These are phyloP conservation scores for Tetracladium setigerum DNA, from an alignment of 495 filamentous ascomycete species.

Conservation along the genomic window DNA sequence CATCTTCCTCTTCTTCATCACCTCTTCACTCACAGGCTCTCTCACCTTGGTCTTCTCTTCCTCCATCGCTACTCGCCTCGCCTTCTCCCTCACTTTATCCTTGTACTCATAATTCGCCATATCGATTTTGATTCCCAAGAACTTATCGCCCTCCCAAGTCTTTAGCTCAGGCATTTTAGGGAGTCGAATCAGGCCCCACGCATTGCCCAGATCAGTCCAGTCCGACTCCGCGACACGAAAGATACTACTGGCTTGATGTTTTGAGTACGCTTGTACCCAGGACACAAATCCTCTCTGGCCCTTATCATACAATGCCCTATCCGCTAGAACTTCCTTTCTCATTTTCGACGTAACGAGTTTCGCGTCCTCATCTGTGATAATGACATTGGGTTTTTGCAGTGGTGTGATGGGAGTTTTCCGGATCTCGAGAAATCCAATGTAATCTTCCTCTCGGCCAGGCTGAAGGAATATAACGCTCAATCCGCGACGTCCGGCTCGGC, in stretches of 20 bases:
- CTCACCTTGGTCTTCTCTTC: constrained; percentile 28
- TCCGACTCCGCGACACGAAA: constrained; percentile 77
- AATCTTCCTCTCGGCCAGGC: constrained; percentile 79
- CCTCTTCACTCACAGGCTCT: constrained; percentile 24
- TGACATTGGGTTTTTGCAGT: constrained; percentile 40
- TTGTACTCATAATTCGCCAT: constrained; percentile 56
- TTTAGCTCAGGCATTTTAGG: constrained; percentile 93
- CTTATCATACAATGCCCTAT: constrained; percentile 83
- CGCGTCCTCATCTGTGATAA: constrained; percentile 49
- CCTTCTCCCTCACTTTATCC: constrained; percentile 70
- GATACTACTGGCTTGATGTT: constrained; percentile 85
- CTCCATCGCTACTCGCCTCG: constrained; percentile 48
- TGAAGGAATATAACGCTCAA: constrained; percentile 79
- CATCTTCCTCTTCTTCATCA: constrained; percentile 39
- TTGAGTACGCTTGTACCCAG: constrained; percentile 84
- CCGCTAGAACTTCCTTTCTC: constrained; percentile 52
- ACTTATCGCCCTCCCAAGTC: constrained; percentile 55
- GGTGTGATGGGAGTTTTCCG: constrained; percentile 79
- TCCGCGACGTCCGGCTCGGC: constrained; percentile 78
- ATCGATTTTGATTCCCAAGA: constrained; percentile 54
- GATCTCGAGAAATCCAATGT: constrained; percentile 77
- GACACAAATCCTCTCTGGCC: constrained; percentile 86
- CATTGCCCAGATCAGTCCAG: constrained; percentile 73
- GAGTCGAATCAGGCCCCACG: constrained; percentile 77
- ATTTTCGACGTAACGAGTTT: constrained; percentile 43